Base-by-base conservation (phyloP, 306 rosid species). In the Cyamopsis tetragonoloba region DNA sequence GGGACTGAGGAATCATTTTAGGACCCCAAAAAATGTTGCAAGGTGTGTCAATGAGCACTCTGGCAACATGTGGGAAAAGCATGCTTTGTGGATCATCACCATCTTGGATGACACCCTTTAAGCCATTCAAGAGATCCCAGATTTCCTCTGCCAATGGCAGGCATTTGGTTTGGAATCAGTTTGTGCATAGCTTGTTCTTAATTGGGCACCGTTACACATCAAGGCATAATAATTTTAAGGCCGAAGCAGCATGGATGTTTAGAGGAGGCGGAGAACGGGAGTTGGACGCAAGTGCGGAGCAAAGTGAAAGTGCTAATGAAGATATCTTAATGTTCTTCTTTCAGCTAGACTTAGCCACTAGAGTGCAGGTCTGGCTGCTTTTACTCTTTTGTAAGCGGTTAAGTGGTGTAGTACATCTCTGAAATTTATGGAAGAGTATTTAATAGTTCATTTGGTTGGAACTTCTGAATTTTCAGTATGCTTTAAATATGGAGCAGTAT, bases 251-350 rank as follows among this genome's bases (percentile, higher is more conserved):
- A 17, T 89, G 98, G 98, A 81, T 81, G 63, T 92, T 92, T 63
- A 74, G 77, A 73, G 86, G 96, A 65, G 86, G 96, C 64, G 86
- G 95, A 41, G 96, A 83, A 30, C 82, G 60, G 47, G 84, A 73
- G 46, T 72, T 61, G 77, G 92, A 83, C 78, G 91, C 96, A 46
- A 81, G 81, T 76, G 70, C 76, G 3, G 96, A 92, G 82, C 89
- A 77, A 35, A 92, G 98, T 43, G 96, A 89, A 78, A 89, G 82
- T 67, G 91, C 96, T 44, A 89, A 87, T 78, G 95, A 92, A 77
- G 89, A 83, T 83, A 84, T 92, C 26, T 83, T 92, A 86, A 67
- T 89, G 74, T 89, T 92, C 86, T 89, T 89, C 71, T 92, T 92
- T 73, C 96, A 84, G 80, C 65, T 89, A 6, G 98, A 92, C 80